Base-by-base conservation (phyloP, 176 grass and related monocot genomes). In the Saccharum spontaneum region DNA sequence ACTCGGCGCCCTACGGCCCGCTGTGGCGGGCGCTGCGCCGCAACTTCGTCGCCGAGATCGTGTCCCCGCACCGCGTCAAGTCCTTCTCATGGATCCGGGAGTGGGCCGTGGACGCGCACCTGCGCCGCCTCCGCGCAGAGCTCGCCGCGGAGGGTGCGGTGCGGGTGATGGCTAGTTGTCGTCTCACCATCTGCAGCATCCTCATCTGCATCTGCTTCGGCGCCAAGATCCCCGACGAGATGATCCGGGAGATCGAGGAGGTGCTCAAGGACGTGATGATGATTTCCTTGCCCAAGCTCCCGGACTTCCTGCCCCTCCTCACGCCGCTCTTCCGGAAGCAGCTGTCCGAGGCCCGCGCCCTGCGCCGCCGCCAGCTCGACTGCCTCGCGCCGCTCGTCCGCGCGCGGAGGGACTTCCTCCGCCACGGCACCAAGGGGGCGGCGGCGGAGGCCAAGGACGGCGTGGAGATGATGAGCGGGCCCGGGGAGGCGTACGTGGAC, bases 171-270 rank as follows among this genome's bases (percentile, higher is more conserved):
- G 73, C 84, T 38, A 87, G 33, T 79, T 99, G 94, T 79, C 90
- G 97, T 16, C 90, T 99, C 74, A 92, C 97, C 79, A 86, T 99
- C 80, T 99, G 97, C 83, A 96, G 94, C 86, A 99, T 99, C 84
- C 90, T 99, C 87, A 83, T 86, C 78, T 99, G 97, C 88, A 99
- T 99, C 85, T 99, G 97, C 90, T 99, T 97, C 75, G 97, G 97
- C 62, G 90, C 90, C 45, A 92, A 92, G 80, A 86, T 99, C 86
- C 88, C 91, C 28, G 94, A 99, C 85, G 84, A 86, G 0, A 90
- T 91, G 70, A 93, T 97, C 71, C 28, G 63, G 22, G 86, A 92
- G 54, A 91, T 99, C 85, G 97, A 99, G 84, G 93, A 96, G 79
- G 97, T 99, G 76, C 80, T 99, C 79, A 99, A 99, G 90, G 90